A percentile compares a stretch with the other conserved stretches of the same genome.
Conservation (phyloP, 176 grass and related monocot species). For the Puccinellia tenuiflora region DNA sequence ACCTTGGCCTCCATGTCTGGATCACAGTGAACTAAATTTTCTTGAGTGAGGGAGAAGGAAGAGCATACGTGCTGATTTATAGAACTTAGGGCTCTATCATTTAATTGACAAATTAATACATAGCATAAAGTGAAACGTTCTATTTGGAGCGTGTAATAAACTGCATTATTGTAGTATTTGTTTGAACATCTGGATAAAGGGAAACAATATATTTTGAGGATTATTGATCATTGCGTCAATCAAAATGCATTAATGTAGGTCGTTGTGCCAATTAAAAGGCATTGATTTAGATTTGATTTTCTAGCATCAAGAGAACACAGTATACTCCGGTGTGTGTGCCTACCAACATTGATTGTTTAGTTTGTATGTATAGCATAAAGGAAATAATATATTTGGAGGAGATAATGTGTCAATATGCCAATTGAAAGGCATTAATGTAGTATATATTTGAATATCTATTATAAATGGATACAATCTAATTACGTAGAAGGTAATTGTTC, state of each 20-base stretch:
- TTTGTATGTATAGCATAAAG: not conserved
- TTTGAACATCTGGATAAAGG: not conserved
- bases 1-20: not conserved
- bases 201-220: not conserved
- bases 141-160: not conserved
- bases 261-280: no score
- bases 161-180: not conserved
- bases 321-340: no score
- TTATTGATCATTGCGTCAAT: not conserved
- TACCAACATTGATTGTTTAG: no score
- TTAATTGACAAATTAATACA: not conserved
- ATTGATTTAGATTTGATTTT: no score
- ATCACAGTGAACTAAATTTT: not conserved
- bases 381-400: no score
- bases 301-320: not conserved
- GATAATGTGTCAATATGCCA: no score
- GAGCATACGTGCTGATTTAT: not conserved
- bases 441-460: not conserved
- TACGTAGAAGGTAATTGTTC: no score
- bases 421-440: not conserved
- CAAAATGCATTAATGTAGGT: not conserved
- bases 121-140: not conserved
- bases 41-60: not conserved
- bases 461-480: not conserved
- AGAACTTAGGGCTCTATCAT: not conserved